phyloP scores from a whole-genome alignment of 768 basidiomycete genomes.

The Rhizopogon vulgaris region DNA sequence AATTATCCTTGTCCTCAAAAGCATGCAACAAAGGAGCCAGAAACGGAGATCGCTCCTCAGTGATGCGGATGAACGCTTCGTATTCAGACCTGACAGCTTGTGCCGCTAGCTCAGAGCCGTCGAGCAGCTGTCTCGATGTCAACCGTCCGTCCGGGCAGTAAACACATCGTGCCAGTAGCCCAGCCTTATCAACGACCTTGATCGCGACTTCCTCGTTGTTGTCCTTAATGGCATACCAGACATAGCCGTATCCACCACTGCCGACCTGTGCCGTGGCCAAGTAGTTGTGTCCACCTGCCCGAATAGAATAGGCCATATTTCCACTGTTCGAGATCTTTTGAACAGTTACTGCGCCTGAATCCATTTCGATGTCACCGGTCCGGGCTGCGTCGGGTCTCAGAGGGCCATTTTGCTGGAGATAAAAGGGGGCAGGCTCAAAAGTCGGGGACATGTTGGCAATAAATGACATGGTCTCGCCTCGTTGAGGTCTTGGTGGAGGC shows the following conservation, averaged over 20 bases:
- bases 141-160: neutral
- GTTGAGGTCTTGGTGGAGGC: neutral
- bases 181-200: conserved; percentile 6
- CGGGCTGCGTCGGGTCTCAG: neutral
- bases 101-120: neutral
- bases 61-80: neutral
- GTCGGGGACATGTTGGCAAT: neutral
- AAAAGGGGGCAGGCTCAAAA: neutral
- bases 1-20: conserved; percentile 7
- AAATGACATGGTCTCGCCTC: neutral
- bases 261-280: conserved; percentile 1
- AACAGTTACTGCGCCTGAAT: neutral
- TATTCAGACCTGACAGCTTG: neutral
- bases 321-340: neutral
- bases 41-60: conserved; percentile 4
- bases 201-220: conserved; percentile 7
- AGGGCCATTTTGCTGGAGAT: neutral
- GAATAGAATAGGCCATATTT: neutral
- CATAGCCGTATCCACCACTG: conserved; percentile 5
- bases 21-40: conserved; percentile 8
- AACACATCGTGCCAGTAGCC: neutral
- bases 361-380: neutral
- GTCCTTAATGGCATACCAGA: conserved; percentile 5
- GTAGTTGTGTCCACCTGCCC: conserved; percentile 3
- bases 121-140: neutral